A percentile compares a stretch with the other conserved stretches of the same genome.
phyloP scores from a whole-genome alignment of 192 early-diverging fungal species.

The Radiomyces spectabilis region DNA sequence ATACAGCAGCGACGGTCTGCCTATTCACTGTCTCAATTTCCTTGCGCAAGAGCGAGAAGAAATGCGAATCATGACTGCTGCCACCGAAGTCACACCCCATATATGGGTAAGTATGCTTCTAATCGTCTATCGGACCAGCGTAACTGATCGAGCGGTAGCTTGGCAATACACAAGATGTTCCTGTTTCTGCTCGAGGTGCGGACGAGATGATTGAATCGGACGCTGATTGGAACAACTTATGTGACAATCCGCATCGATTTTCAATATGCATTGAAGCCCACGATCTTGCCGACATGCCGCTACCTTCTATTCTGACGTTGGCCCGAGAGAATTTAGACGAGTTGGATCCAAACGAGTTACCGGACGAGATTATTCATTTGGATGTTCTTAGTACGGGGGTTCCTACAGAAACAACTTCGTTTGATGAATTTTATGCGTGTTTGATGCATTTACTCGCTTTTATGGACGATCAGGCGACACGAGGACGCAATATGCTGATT shows the following conservation, averaged over 20 bases:
- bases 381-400: constrained; percentile 27
- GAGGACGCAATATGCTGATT: constrained; percentile 33
- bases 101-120: constrained; percentile 14
- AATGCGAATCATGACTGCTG: constrained; percentile 38
- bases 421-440: constrained; percentile 15
- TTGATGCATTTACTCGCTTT: constrained; percentile 23
- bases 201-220: constrained; percentile 4
- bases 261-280: constrained; percentile 42
- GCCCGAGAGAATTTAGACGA: constrained; percentile 26
- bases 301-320: constrained; percentile 19
- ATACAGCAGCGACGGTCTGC: constrained; percentile 18
- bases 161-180: constrained; percentile 38
- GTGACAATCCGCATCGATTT: constrained; percentile 32
- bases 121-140: no score
- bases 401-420: constrained; percentile 1
- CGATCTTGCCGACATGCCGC: constrained; percentile 37
- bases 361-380: constrained; percentile 23
- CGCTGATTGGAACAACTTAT: not conserved
- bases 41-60: constrained; percentile 42
- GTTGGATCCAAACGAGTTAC: constrained; percentile 3
- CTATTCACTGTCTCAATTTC: constrained; percentile 35
- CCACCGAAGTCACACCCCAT: constrained; percentile 35
- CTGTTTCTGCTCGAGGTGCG: constrained; percentile 2
- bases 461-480: constrained; percentile 21
- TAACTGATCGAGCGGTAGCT: no score